Evolutionary conservation across 139 green algal genomes (phyloP).

Genomic region (Zygnema cylindricum): DNA sequence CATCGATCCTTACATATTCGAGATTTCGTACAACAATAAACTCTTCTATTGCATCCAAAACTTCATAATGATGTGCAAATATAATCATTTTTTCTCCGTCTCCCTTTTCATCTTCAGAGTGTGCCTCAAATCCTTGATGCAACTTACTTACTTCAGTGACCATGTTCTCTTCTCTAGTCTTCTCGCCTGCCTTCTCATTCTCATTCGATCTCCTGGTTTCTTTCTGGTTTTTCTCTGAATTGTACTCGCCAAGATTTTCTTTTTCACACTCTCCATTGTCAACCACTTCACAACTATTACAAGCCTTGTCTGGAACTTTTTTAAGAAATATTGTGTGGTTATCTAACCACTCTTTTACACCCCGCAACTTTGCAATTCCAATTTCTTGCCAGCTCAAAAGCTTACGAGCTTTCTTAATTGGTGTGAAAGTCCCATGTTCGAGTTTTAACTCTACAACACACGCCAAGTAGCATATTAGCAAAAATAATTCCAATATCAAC

Average conservation of each 20-base stretch:
- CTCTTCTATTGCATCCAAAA: conserved; percentile 74
- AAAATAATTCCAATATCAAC: too few relatives aligned
- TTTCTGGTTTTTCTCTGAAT: background rate
- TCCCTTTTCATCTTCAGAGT: background rate
- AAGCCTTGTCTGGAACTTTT: background rate
- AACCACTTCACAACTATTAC: too few relatives aligned
- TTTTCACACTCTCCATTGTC: conserved; percentile 21
- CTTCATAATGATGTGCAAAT: conserved; percentile 91
- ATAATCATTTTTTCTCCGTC: conserved; percentile 83
- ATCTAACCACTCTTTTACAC: conserved; percentile 54
- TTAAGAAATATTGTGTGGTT: conserved; percentile 26
- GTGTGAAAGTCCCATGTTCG: too few relatives aligned
- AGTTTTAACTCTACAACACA: too few relatives aligned
- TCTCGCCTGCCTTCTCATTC: background rate
- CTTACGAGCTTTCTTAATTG: background rate
- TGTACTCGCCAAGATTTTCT: background rate
- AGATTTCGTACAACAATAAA: conserved; percentile 73
- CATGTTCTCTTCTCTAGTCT: background rate
- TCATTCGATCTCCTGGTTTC: background rate
- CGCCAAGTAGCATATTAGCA: too few relatives aligned
- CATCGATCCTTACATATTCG: conserved; percentile 89
- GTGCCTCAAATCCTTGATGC: background rate
- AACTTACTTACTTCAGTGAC: background rate
- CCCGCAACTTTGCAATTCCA: conserved; percentile 56
- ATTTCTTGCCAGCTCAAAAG: conserved; percentile 55